These are phyloP conservation scores for Rhodofomes roseus DNA, from an alignment of 1,284 basidiomycete genomes.

Conservation along the genomic window DNA sequence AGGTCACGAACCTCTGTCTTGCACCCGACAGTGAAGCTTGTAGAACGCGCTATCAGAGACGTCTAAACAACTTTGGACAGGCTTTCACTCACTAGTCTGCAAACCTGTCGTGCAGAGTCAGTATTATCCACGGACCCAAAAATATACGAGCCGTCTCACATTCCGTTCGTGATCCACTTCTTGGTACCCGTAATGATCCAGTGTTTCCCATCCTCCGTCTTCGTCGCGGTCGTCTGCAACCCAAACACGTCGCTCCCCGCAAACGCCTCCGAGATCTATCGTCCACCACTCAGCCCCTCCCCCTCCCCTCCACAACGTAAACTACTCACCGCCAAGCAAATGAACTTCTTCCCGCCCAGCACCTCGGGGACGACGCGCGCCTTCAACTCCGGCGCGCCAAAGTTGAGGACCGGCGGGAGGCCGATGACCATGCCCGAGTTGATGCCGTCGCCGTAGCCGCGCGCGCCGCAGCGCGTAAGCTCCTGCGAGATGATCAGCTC, in stretches of 20 bases:
- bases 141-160: slow-evolving; percentile 29
- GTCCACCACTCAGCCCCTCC: not conserved
- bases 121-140: not conserved
- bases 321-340: slow-evolving; percentile 69
- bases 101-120: not conserved
- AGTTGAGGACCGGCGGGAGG: slow-evolving; percentile 64
- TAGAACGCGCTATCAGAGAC: slow-evolving; percentile 1
- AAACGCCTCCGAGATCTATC: slow-evolving; percentile 53
- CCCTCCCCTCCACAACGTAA: not conserved
- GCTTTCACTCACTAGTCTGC: slow-evolving; percentile 11
- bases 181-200: slow-evolving; percentile 85
- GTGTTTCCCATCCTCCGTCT: slow-evolving; percentile 79
- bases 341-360: slow-evolving; percentile 75
- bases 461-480: slow-evolving; percentile 59
- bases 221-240: slow-evolving; percentile 77
- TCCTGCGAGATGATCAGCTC: slow-evolving; percentile 92
- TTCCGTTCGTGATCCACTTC: slow-evolving; percentile 87
- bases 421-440: slow-evolving; percentile 47
- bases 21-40: slow-evolving; percentile 63
- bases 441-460: slow-evolving; percentile 63
- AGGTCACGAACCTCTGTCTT: slow-evolving; percentile 45
- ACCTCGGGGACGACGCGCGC: slow-evolving; percentile 80
- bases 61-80: not conserved
- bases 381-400: slow-evolving; percentile 75
- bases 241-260: slow-evolving; percentile 91